These are phyloP conservation scores for Pythium myriotylum DNA, from an alignment of 352 stramenopile genomes.

Conservation along the genomic window DNA sequence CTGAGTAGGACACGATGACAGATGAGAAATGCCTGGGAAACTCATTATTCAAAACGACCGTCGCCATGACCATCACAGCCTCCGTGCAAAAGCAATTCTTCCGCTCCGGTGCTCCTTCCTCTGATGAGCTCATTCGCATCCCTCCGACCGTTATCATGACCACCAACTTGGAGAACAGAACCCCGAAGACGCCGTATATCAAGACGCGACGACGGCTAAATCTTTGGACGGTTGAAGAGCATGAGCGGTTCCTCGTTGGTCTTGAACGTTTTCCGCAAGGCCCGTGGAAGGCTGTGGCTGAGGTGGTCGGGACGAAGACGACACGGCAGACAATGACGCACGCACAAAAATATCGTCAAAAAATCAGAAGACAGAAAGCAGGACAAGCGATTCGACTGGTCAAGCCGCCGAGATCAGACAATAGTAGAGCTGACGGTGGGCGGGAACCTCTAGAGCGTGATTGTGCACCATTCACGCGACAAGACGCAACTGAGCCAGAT, in stretches of 20 bases:
- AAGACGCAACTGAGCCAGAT: too few relatives aligned
- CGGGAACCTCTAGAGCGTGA: not conserved
- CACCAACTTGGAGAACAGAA: not conserved
- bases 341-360: constrained; percentile 48
- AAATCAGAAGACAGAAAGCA: not conserved
- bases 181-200: constrained; percentile 7
- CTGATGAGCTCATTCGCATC: constrained; percentile 7
- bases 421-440: not conserved
- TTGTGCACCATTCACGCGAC: not conserved
- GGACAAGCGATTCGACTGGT: not conserved
- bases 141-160: constrained; percentile 15
- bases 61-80: constrained; percentile 10
- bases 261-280: constrained; percentile 11
- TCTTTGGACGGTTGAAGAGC: constrained; percentile 9
- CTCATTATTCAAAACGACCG: too few relatives aligned
- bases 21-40: too few relatives aligned
- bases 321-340: constrained; percentile 65
- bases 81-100: constrained; percentile 15
- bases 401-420: not conserved
- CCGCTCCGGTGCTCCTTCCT: not conserved
- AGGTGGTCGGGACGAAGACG: constrained; percentile 49
- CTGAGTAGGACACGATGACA: too few relatives aligned
- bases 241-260: constrained; percentile 11
- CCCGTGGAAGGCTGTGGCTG: not conserved
- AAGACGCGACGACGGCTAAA: constrained; percentile 7